Evolutionary conservation across 208 protist genomes (phyloP).

Genomic region (Trichomonas vaginalis): DNA sequence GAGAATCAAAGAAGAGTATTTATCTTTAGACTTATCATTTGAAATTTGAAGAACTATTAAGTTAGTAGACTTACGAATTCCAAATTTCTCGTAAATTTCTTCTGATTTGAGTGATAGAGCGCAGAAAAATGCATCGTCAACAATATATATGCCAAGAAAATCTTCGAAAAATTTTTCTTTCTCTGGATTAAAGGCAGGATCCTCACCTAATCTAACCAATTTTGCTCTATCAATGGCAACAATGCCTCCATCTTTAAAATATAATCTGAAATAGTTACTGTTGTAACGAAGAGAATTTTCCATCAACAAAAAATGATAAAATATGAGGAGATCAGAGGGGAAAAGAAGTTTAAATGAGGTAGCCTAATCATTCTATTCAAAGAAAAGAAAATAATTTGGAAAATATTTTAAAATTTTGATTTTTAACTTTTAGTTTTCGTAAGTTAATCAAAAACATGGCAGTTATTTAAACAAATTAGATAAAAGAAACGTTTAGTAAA

Average conservation of each 20-base stretch:
- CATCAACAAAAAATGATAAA: background rate
- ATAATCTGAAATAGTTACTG: background rate
- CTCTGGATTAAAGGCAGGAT: background rate
- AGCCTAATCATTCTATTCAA: no score
- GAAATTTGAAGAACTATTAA: background rate
- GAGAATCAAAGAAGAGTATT: background rate
- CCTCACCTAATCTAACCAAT: background rate
- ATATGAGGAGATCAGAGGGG: no score
- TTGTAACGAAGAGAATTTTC: background rate
- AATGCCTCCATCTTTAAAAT: background rate
- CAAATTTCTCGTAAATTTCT: background rate
- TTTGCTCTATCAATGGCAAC: background rate
- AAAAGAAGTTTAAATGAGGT: no score
- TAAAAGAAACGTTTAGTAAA: no score
- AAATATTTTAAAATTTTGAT: no score
- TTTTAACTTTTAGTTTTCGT: no score
- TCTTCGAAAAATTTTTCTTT: background rate
- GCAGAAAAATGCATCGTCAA: background rate
- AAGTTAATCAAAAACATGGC: no score
- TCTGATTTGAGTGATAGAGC: background rate
- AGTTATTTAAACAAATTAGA: no score
- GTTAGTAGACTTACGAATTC: background rate
- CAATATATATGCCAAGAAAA: background rate
- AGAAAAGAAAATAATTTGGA: no score
- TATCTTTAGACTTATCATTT: background rate